phyloP scores from a whole-genome alignment of 1,284 basidiomycete species.

The Pulchroboletus neoregius region DNA sequence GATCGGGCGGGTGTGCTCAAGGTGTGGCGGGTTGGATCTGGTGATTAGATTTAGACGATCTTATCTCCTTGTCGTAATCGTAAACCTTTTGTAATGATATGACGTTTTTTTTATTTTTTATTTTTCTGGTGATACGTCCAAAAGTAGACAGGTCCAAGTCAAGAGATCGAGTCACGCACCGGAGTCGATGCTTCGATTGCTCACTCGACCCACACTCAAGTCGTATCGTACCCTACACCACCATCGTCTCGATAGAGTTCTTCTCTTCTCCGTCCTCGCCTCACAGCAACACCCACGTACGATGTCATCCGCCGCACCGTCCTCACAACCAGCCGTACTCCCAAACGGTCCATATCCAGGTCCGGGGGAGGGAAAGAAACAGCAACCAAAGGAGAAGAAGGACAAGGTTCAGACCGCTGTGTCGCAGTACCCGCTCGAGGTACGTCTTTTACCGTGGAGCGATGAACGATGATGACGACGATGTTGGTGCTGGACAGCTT shows the following conservation, averaged over 20 bases:
- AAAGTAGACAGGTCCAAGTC: slow-evolving; percentile 19
- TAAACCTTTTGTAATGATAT: too few species aligned
- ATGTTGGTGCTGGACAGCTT: slow-evolving; percentile 45
- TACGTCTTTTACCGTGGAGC: slow-evolving; percentile 24
- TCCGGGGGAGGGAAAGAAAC: slow-evolving; percentile 37
- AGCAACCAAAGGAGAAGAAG: slow-evolving; percentile 48
- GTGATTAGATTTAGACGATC: slow-evolving; percentile 29
- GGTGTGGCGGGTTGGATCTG: slow-evolving; percentile 70
- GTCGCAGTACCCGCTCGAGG: slow-evolving; percentile 60
- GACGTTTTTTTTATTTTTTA: background rate
- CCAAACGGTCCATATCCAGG: slow-evolving; percentile 31
- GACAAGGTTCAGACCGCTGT: slow-evolving; percentile 39
- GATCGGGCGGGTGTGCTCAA: slow-evolving; percentile 80
- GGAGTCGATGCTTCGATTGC: slow-evolving; percentile 26
- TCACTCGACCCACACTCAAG: slow-evolving; percentile 21
- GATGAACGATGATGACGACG: background rate
- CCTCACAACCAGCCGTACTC: slow-evolving; percentile 36
- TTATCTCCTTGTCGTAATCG: too few species aligned
- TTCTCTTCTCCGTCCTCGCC: background rate
- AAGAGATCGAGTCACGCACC: slow-evolving; percentile 16
- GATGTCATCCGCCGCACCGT: slow-evolving; percentile 36
- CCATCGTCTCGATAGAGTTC: slow-evolving; percentile 1
- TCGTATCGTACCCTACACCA: slow-evolving; percentile 16
- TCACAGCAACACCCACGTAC: slow-evolving; percentile 6
- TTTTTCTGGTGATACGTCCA: slow-evolving; percentile 20